Evolutionary conservation across 106 monocot species (phyloP).

Genomic region (Xerophyta viscosa): DNA sequence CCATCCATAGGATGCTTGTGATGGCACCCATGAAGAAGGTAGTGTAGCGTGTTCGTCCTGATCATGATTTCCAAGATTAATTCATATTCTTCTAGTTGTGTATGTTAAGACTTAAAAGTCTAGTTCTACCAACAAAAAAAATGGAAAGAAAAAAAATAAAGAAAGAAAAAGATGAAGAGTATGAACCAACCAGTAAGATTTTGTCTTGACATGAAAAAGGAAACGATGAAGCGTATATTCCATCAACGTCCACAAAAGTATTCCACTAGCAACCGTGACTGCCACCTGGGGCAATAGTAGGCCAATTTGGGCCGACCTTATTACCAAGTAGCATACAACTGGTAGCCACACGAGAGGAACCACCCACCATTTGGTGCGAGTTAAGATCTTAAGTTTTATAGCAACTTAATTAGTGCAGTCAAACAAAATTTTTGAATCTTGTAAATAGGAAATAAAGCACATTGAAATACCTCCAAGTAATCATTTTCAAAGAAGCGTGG

Average conservation of each 20-base stretch:
- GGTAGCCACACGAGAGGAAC: slow-evolving; percentile 85
- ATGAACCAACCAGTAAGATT: slow-evolving; percentile 52
- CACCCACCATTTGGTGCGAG: slow-evolving; percentile 73
- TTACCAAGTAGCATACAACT: slow-evolving; percentile 51
- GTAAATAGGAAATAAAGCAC: not conserved
- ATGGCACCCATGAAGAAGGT: slow-evolving; percentile 85
- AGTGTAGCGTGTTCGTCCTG: slow-evolving; percentile 81
- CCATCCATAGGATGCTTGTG: slow-evolving; percentile 94
- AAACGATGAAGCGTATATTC: slow-evolving; percentile 86
- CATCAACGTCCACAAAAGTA: slow-evolving; percentile 73
- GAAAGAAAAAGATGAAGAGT: not conserved
- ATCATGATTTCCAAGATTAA: not conserved
- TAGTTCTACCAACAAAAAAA: too few relatives aligned
- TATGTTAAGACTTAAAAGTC: too few relatives aligned
- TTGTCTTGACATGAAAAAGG: slow-evolving; percentile 78
- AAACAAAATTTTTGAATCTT: not conserved
- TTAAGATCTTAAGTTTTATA: slow-evolving; percentile 43
- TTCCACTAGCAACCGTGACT: slow-evolving; percentile 36
- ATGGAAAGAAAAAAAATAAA: not conserved
- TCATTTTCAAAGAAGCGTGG: slow-evolving; percentile 67
- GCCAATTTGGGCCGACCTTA: slow-evolving; percentile 51
- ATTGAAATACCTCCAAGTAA: slow-evolving; percentile 47
- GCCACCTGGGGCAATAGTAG: slow-evolving; percentile 29
- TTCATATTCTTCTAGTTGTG: not conserved
- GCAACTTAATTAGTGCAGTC: not conserved